phyloP scores from a whole-genome alignment of 2,329 filamentous ascomycete species.

The Hypoxylon sp. region DNA sequence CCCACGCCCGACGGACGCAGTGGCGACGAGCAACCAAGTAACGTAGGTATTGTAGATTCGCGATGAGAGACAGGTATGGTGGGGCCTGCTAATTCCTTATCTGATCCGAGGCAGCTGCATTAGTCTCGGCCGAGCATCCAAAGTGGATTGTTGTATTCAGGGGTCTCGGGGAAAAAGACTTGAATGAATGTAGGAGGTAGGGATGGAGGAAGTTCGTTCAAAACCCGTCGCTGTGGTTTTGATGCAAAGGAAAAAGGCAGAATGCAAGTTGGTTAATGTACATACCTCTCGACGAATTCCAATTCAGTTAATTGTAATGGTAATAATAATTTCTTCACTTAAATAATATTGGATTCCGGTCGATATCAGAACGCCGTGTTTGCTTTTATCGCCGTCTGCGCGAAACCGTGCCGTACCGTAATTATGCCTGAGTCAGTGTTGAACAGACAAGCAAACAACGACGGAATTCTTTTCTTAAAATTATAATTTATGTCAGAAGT shows the following conservation, averaged over 20 bases:
- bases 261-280: conserved; percentile 3
- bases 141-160: conserved; percentile 16
- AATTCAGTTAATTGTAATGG: neutral
- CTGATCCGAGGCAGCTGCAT: conserved; percentile 20
- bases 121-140: conserved; percentile 20
- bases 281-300: conserved; percentile 4
- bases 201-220: conserved; percentile 1
- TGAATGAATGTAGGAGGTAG: neutral
- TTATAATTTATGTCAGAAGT: too few relatives aligned
- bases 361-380: too few relatives aligned
- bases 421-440: conserved; percentile 3
- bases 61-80: neutral
- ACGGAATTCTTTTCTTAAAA: too few relatives aligned
- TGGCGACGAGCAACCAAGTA: too few relatives aligned
- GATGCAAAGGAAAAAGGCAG: neutral
- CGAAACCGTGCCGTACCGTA: neutral
- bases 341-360: neutral
- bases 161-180: neutral
- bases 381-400: too few relatives aligned
- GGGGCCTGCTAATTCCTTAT: conserved; percentile 18
- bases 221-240: conserved; percentile 11
- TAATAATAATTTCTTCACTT: neutral
- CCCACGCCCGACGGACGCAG: too few relatives aligned
- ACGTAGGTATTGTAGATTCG: neutral
- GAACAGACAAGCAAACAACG: too few relatives aligned